Evolutionary conservation across 2,329 filamentous ascomycete species (phyloP).

Genomic region (Leptosphaerulina australis): DNA sequence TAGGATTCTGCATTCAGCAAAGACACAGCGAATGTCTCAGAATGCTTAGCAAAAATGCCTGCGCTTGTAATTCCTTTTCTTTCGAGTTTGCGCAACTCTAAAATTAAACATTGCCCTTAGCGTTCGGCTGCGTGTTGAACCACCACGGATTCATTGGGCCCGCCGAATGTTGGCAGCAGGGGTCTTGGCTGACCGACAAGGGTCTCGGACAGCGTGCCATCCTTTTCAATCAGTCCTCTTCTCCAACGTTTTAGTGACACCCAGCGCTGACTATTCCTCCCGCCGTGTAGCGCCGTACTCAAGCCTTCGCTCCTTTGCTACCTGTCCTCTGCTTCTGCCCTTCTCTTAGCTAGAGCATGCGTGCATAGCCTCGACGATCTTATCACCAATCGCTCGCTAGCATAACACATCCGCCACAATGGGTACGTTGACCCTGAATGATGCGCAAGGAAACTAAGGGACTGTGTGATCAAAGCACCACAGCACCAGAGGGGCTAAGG

Average conservation of each 20-base stretch:
- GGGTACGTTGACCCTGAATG: conserved; percentile 31
- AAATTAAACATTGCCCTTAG: conserved; percentile 12
- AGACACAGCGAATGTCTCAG: not conserved
- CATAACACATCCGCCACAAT: conserved; percentile 29
- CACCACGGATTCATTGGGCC: conserved; percentile 5
- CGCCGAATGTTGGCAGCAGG: conserved; percentile 1
- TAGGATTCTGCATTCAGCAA: conserved; percentile 10
- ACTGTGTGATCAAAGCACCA: no score
- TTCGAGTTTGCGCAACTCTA: conserved; percentile 1
- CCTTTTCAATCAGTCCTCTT: conserved; percentile 15
- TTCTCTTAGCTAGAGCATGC: conserved; percentile 30
- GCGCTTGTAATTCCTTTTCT: conserved; percentile 12
- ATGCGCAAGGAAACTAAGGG: no score
- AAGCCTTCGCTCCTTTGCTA: conserved; percentile 24
- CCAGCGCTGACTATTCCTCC: conserved; percentile 9
- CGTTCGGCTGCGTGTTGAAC: conserved; percentile 11
- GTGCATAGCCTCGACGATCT: conserved; percentile 30
- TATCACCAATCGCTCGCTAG: conserved; percentile 29
- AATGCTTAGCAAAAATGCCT: not conserved
- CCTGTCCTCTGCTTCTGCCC: conserved; percentile 21
- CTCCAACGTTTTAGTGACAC: conserved; percentile 11
- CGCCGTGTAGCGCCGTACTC: conserved; percentile 21
- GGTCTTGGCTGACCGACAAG: conserved; percentile 4
- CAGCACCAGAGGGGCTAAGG: no score
- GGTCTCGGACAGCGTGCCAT: conserved; percentile 11